Evolutionary conservation across 2,329 filamentous ascomycete species (phyloP).

Genomic region (Cryphonectria japonica): DNA sequence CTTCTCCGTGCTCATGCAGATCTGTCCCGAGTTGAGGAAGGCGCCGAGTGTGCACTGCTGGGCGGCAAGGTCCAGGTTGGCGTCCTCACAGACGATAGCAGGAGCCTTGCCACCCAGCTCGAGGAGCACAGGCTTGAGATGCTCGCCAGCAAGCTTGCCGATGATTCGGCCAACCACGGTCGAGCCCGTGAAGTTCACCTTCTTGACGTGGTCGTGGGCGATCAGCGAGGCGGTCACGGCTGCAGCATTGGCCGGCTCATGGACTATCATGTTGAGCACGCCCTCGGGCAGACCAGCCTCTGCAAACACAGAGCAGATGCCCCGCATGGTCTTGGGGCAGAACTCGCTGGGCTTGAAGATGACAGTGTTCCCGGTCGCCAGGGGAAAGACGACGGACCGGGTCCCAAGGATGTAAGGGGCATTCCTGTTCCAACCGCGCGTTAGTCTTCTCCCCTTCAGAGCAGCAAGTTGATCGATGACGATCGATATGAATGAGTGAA

Average conservation of each 20-base stretch:
- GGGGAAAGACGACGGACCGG: constrained; percentile 61
- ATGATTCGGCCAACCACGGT: constrained; percentile 76
- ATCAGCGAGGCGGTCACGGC: constrained; percentile 71
- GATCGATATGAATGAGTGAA: neutral
- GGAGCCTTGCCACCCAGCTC: constrained; percentile 85
- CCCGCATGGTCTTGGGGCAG: constrained; percentile 66
- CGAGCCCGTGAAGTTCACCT: constrained; percentile 86
- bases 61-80: constrained; percentile 74
- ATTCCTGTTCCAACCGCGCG: constrained; percentile 49
- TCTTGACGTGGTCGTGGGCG: constrained; percentile 68
- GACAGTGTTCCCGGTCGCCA: constrained; percentile 78
- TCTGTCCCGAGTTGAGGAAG: constrained; percentile 76
- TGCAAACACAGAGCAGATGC: constrained; percentile 65
- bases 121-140: constrained; percentile 78
- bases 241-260: constrained; percentile 67
- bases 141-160: constrained; percentile 68
- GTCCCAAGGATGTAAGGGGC: constrained; percentile 59
- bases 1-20: constrained; percentile 85
- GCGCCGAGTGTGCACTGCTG: constrained; percentile 69
- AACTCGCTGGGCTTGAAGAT: constrained; percentile 74
- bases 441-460: constrained; percentile 16
- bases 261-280: constrained; percentile 72
- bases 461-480: neutral
- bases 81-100: constrained; percentile 79
- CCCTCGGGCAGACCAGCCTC: constrained; percentile 79